These are phyloP conservation scores for Chaetomium olivaceum DNA, from an alignment of 2,329 filamentous ascomycete genomes.

Conservation along the genomic window DNA sequence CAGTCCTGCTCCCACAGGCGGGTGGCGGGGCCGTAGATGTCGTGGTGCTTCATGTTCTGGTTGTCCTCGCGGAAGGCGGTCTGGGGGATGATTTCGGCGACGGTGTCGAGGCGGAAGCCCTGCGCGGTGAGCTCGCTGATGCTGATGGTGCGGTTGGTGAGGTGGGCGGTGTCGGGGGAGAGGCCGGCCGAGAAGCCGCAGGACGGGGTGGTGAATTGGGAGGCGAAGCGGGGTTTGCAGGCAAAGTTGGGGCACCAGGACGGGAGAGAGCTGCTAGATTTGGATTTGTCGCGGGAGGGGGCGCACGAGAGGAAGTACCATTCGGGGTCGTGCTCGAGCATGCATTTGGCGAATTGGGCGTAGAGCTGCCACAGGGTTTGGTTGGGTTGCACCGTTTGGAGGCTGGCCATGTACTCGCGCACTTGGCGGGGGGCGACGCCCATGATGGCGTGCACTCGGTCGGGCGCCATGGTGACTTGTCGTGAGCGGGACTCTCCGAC, in stretches of 20 bases:
- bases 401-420: background rate
- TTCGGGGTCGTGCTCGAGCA: slow-evolving; percentile 4
- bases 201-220: background rate
- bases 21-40: slow-evolving; percentile 1
- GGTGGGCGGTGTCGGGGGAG: background rate
- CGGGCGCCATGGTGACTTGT: background rate
- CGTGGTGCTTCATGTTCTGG: background rate
- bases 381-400: background rate
- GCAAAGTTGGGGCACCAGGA: slow-evolving; percentile 1
- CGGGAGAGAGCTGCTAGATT: background rate
- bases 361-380: background rate
- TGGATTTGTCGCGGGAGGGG: background rate
- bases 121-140: background rate
- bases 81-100: background rate
- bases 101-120: background rate
- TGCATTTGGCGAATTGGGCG: background rate
- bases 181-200: background rate
- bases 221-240: background rate
- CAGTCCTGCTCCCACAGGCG: slow-evolving; percentile 6
- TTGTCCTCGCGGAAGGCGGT: background rate
- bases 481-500: background rate
- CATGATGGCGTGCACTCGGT: slow-evolving; percentile 3
- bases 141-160: background rate
- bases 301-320: background rate
- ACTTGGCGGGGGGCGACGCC: background rate